phyloP scores from a whole-genome alignment of 805 yeast genomes.

The Naumovozyma castellii region DNA sequence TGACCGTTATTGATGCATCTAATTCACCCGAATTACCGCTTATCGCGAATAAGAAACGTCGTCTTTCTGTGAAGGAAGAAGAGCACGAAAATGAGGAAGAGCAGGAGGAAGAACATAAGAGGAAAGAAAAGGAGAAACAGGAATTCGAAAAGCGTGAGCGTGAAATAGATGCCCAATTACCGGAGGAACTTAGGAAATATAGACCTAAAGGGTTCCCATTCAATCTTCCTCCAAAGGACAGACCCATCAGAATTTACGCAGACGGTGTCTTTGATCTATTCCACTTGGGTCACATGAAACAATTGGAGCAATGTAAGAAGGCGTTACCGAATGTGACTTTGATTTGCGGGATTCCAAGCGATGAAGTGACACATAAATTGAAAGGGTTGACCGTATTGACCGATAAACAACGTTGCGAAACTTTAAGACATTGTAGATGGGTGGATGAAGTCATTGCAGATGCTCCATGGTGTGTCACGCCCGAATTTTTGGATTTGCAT shows the following conservation, averaged over 20 bases:
- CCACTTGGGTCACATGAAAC: conserved; percentile 97
- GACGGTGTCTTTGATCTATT: conserved; percentile 97
- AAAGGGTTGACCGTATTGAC: conserved; percentile 89
- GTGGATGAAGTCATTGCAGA: conserved; percentile 92
- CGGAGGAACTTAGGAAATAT: conserved; percentile 61
- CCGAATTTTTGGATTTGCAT: conserved; percentile 69
- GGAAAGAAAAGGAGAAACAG: conserved; percentile 3
- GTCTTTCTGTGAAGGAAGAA: conserved; percentile 2
- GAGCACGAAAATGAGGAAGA: background rate
- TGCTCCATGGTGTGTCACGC: conserved; percentile 93
- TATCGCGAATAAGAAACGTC: conserved; percentile 12
- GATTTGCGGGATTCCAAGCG: conserved; percentile 89
- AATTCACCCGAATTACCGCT: conserved; percentile 12
- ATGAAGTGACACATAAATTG: conserved; percentile 78
- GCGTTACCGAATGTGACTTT: conserved; percentile 75
- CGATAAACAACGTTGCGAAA: conserved; percentile 81
- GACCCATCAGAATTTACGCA: conserved; percentile 91
- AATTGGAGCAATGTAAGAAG: conserved; percentile 92
- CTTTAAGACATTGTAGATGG: conserved; percentile 91
- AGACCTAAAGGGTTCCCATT: conserved; percentile 73
- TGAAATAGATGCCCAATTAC: conserved; percentile 53
- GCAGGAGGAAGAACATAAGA: background rate
- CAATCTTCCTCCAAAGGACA: conserved; percentile 73
- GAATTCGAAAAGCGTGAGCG: conserved; percentile 39
- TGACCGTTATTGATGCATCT: conserved; percentile 21